phyloP scores from a whole-genome alignment of 2,329 filamentous ascomycete genomes.

The Sporothrix euskadiensis region DNA sequence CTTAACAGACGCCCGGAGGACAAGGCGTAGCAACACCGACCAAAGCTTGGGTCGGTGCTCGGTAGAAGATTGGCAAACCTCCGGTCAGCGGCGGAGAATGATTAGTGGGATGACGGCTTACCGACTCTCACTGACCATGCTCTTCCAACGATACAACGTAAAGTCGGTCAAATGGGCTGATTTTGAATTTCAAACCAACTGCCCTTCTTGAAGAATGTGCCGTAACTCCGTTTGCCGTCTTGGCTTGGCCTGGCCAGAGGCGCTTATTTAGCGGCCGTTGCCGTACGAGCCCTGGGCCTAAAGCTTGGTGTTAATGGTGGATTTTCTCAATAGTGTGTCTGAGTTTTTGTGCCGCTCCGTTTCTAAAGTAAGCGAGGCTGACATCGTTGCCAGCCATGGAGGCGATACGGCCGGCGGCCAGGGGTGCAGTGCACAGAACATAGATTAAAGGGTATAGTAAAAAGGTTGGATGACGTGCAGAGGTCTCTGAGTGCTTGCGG shows the following conservation, averaged over 20 bases:
- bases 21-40: not conserved
- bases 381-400: constrained; percentile 58
- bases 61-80: not conserved
- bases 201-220: not conserved
- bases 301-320: constrained; percentile 6
- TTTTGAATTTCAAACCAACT: not conserved
- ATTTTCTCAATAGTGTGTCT: not conserved
- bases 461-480: constrained; percentile 53
- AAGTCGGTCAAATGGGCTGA: no score
- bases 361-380: constrained; percentile 53
- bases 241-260: not conserved
- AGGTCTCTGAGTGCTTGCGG: constrained; percentile 30
- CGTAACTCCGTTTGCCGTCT: not conserved
- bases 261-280: constrained; percentile 11
- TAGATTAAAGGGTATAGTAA: constrained; percentile 70
- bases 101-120: not conserved
- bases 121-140: not conserved
- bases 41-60: not conserved
- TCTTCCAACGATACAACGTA: no score
- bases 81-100: not conserved
- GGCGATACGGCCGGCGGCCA: constrained; percentile 64
- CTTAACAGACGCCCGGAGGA: not conserved
- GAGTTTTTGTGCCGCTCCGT: not conserved
- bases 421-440: constrained; percentile 65
- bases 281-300: not conserved